Percentiles rank a stretch among this genome's conserved stretches.
Evolutionary conservation across 208 protist genomes (phyloP).

Genomic region (Trypanosoma cruzi): DNA sequence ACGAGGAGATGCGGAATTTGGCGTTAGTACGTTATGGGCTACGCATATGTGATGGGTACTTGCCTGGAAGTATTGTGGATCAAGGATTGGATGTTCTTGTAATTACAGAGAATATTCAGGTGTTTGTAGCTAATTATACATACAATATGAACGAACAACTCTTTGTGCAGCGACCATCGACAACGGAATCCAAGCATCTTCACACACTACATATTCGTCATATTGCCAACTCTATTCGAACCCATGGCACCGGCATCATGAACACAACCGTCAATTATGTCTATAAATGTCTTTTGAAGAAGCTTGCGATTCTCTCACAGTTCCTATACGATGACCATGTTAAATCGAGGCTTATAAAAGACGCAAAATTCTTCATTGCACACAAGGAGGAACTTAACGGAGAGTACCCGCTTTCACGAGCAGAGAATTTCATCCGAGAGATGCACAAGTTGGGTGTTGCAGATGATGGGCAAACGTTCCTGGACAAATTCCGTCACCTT

Average conservation of each 20-base stretch:
- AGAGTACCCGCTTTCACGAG: slow-evolving; percentile 90
- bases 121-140: slow-evolving; percentile 96
- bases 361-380: slow-evolving; percentile 71
- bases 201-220: slow-evolving; percentile 96
- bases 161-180: slow-evolving; percentile 90
- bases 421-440: slow-evolving; percentile 92
- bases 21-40: slow-evolving; percentile 93
- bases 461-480: slow-evolving; percentile 80
- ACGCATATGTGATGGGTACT: slow-evolving; percentile 84
- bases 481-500: slow-evolving; percentile 94
- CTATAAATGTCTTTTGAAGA: slow-evolving; percentile 95
- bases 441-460: slow-evolving; percentile 92
- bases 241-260: slow-evolving; percentile 98
- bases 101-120: slow-evolving; percentile 97
- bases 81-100: slow-evolving; percentile 97
- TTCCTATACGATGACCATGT: slow-evolving; percentile 98
- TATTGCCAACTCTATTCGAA: slow-evolving; percentile 97
- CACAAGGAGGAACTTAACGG: slow-evolving; percentile 64
- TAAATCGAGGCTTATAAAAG: slow-evolving; percentile 81
- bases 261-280: slow-evolving; percentile 98
- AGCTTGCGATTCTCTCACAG: slow-evolving; percentile 95
- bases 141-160: slow-evolving; percentile 98
- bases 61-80: slow-evolving; percentile 94
- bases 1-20: slow-evolving; percentile 96
- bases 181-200: slow-evolving; percentile 90